Evolutionary conservation across 257 asterid species (phyloP), one percentile per base, ranked within the genome.

Genomic region (Capsicum chinense): DNA sequence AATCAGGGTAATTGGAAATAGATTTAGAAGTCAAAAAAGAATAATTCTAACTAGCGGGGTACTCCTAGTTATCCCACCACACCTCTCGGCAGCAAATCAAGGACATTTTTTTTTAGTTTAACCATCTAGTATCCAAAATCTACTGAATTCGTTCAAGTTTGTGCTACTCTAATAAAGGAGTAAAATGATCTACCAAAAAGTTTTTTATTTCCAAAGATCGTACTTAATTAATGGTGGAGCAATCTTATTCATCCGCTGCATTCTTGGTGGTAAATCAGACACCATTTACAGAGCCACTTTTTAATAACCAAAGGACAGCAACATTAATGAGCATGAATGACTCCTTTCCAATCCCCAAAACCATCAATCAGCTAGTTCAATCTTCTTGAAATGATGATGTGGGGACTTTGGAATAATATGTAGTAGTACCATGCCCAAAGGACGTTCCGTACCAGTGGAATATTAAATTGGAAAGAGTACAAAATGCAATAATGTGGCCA

Each of bases 381-480:
- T 73, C 60, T 19, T 50, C 0, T 76, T 15, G 63, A 26, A 26
- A 52, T 76, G 26, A 76, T 21, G 14, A 52, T 76, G 48, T 9
- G 79, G 47, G 60, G 11, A 52, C 63, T 21, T 52, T 7, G 64
- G 7, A 52, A 76, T 26, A 76, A 52, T 21, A 76, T 26, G 63
- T 13, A 26, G 15, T 7, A 21, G 59, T 12, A 74, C 44, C 44
- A 74, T 13, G 62, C 62, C 13, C 14, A 14, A 78, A 78, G 81
- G 81, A 78, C 81, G 13, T 78, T 78, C 81, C 81, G 81, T 78
- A 78, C 81, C 62, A 50, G 12, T 21, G 48, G 63, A 62, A 35
- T 76, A 19, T 50, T 11, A 48, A 50, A 50, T 13, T 48, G 81
- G 62, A 74, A 26, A 78, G 11, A 26, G 2, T 48, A 76, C 81